phyloP scores from a whole-genome alignment of 768 basidiomycete species.

The Trametes gibbosa region DNA sequence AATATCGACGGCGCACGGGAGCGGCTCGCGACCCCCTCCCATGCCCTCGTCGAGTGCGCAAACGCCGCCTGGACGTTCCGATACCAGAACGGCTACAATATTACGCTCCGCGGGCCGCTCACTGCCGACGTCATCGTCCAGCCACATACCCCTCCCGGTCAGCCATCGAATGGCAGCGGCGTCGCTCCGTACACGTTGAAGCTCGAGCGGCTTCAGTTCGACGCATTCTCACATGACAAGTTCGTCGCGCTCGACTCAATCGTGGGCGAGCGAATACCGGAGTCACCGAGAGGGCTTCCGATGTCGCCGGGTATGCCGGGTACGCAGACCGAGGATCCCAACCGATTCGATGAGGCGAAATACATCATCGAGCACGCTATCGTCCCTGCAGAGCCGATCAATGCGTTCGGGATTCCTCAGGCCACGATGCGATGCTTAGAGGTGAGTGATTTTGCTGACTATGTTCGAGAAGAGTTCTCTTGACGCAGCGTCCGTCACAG shows the following conservation, averaged over 20 bases:
- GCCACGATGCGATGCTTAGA: conserved; percentile 88
- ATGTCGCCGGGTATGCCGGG: conserved; percentile 10
- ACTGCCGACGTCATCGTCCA: conserved; percentile 55
- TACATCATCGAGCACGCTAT: conserved; percentile 55
- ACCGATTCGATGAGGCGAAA: conserved; percentile 62
- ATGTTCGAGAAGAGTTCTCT: not conserved
- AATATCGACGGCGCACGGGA: conserved; percentile 77
- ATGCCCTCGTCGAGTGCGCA: conserved; percentile 64
- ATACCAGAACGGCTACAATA: conserved; percentile 76
- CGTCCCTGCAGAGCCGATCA: conserved; percentile 83
- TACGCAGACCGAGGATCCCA: conserved; percentile 47
- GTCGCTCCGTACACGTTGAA: conserved; percentile 41
- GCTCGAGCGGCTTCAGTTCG: conserved; percentile 74
- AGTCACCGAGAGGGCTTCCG: conserved; percentile 34
- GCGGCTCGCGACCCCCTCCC: conserved; percentile 45
- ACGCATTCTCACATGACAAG: conserved; percentile 72
- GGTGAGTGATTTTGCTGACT: conserved; percentile 37
- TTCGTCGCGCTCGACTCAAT: conserved; percentile 67
- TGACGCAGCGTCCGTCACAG: conserved; percentile 31
- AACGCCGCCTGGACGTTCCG: conserved; percentile 79
- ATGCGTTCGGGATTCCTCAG: conserved; percentile 85
- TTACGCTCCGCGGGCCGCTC: conserved; percentile 73
- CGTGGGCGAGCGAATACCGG: conserved; percentile 44
- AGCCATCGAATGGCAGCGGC: conserved; percentile 10
- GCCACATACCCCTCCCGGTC: conserved; percentile 23